These are phyloP conservation scores for Tulasnella sp. DNA, from an alignment of 768 basidiomycete genomes.

Conservation along the genomic window DNA sequence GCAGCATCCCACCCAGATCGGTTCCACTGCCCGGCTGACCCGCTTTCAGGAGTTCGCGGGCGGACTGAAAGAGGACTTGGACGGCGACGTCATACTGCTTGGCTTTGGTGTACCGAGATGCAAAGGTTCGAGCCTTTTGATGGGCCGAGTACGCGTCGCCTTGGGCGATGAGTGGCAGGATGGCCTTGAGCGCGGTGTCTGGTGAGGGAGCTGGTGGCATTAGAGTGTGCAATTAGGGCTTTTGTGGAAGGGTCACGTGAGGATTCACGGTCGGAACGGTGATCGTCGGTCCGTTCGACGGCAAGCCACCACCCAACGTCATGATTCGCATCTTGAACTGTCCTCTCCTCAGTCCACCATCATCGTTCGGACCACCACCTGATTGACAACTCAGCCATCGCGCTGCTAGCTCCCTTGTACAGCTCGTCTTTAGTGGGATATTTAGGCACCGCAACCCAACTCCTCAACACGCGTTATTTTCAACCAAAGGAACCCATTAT, in stretches of 20 bases:
- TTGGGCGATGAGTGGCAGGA: neutral
- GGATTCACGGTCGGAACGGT: neutral
- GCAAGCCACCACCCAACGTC: neutral
- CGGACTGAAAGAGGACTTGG: constrained; percentile 85
- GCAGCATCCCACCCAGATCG: constrained; percentile 66
- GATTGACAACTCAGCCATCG: too few species aligned
- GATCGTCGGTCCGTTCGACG: neutral
- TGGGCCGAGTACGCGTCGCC: constrained; percentile 65
- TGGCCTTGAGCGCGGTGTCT: neutral
- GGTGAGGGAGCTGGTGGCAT: constrained; percentile 5
- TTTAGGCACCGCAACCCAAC: too few species aligned
- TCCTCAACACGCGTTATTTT: too few species aligned
- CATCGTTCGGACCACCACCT: too few species aligned
- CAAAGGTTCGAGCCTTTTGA: constrained; percentile 93
- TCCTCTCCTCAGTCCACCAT: neutral
- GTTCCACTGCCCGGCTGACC: constrained; percentile 84
- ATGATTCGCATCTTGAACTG: neutral
- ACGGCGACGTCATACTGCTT: constrained; percentile 73
- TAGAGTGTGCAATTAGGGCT: neutral
- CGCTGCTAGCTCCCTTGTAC: too few species aligned
- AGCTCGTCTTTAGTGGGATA: too few species aligned
- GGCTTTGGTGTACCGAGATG: constrained; percentile 74
- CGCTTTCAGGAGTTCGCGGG: constrained; percentile 76
- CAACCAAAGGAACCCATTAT: too few species aligned
- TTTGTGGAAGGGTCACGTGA: neutral